Conservation (phyloP, 2,329 filamentous ascomycete species). For the Penicillium freii region DNA sequence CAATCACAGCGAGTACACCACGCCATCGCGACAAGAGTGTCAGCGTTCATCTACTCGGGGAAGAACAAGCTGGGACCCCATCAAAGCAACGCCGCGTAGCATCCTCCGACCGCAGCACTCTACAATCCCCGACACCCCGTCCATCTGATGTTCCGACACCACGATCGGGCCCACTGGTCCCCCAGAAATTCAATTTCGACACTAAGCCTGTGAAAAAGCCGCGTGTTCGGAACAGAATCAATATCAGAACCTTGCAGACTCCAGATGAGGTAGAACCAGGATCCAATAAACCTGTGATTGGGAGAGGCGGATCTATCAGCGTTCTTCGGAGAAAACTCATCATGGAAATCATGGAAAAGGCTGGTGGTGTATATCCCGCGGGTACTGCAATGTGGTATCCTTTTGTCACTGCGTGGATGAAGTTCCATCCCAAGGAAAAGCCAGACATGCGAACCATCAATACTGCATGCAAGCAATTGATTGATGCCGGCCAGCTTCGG, state of each 20-base stretch:
- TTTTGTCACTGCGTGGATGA: constrained; percentile 55
- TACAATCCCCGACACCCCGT: background rate
- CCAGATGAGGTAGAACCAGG: background rate
- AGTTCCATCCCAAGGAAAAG: constrained; percentile 42
- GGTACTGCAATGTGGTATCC: constrained; percentile 56
- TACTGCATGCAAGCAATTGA: constrained; percentile 50
- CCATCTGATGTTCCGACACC: background rate
- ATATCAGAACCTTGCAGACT: background rate
- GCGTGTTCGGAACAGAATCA: background rate
- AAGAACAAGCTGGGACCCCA: constrained; percentile 4
- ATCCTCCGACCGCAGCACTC: background rate
- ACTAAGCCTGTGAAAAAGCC: background rate
- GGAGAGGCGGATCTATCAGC: constrained; percentile 45
- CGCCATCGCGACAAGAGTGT: constrained; percentile 2
- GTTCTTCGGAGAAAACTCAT: constrained; percentile 52
- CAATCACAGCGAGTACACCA: background rate
- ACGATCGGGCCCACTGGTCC: background rate
- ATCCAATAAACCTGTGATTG: constrained; percentile 10
- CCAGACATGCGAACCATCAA: constrained; percentile 56
- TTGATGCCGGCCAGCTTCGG: constrained; percentile 52
- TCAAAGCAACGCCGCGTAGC: constrained; percentile 17
- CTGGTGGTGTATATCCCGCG: constrained; percentile 56
- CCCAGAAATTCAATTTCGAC: background rate
- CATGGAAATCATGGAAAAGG: constrained; percentile 54
- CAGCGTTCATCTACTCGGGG: constrained; percentile 6